Percentiles rank a stretch among this genome's conserved stretches.
These are phyloP conservation scores for Blakeslea trispora DNA, from an alignment of 371 early-diverging fungal genomes.

Conservation along the genomic window DNA sequence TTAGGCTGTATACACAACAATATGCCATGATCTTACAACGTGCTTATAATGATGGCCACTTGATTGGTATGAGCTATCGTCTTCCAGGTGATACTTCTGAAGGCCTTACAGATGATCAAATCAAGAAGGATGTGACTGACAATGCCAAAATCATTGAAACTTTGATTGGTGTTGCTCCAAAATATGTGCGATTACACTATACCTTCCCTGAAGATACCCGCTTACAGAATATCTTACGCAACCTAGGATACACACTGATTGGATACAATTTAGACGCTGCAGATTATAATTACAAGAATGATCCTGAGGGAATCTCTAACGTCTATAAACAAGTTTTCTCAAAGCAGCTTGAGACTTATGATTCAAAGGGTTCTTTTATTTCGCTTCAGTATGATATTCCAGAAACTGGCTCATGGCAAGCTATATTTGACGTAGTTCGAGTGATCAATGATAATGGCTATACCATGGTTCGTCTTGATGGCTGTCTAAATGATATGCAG, in stretches of 20 bases:
- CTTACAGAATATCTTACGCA: conserved; percentile 43
- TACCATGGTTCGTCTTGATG: conserved; percentile 59
- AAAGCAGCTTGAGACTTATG: conserved; percentile 56
- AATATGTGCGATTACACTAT: conserved; percentile 55
- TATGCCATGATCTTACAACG: conserved; percentile 58
- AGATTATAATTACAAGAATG: conserved; percentile 49
- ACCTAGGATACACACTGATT: conserved; percentile 50
- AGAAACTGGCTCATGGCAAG: conserved; percentile 52
- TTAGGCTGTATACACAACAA: conserved; percentile 50
- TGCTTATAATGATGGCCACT: conserved; percentile 56
- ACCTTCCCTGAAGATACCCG: conserved; percentile 49
- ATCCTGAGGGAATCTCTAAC: conserved; percentile 44
- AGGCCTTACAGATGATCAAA: conserved; percentile 48
- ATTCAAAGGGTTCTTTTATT: conserved; percentile 55
- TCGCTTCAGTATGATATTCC: conserved; percentile 60
- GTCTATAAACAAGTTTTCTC: conserved; percentile 45
- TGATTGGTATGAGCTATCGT: conserved; percentile 64
- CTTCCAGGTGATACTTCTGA: conserved; percentile 51
- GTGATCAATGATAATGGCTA: conserved; percentile 51
- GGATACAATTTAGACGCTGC: conserved; percentile 55
- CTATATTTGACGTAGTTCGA: conserved; percentile 48
- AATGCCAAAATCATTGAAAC: conserved; percentile 48
- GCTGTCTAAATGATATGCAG: conserved; percentile 54
- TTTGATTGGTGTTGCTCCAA: conserved; percentile 53
- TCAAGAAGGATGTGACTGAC: conserved; percentile 52